Evolutionary conservation across 768 basidiomycete genomes (phyloP), one percentile per base, ranked within the genome.

Genomic region (Leccinum uliginosum): DNA sequence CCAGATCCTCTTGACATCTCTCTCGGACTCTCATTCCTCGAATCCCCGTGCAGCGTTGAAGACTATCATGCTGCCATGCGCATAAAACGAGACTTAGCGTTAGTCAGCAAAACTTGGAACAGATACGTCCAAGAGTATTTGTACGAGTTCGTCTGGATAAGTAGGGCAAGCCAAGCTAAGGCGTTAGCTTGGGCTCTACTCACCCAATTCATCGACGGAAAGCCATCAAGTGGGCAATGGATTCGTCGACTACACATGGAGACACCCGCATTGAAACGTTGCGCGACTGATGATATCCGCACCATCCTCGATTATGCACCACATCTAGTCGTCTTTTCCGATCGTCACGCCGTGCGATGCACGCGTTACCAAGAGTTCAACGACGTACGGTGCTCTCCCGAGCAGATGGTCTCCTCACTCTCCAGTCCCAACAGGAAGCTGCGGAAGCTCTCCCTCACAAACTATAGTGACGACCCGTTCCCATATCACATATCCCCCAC

Each of bases 131-230:
- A 83, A 62, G 78, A 80, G 54, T 77, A 81, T 44, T 69, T 89
- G 17, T 89, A 79, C 71, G 84, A 88, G 64, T 83, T 81, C 66
- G 78, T 89, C 35, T 89, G 88, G 88, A 83, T 90, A 62, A 76
- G 75, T 51, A 73, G 79, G 35, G 80, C 80, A 21, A 67, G 72
- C 38, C 78, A 83, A 58, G 81, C 83, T 0, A 76, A 79, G 59
- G 65, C 73, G 0, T 70, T 80, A 3, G 80, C 79, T 1, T 71
- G 69, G 61, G 76, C 75, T 6, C 65, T 80, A 8, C 72, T 75
- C n/a, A 69, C 73, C 60, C 72, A 78, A 65, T 72, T 71, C 71
- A 64, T 83, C 67, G 59, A 65, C 30, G 68, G 70, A 52, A 69
- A 73, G 40, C 61, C 65, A 0, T 63, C 68, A 0, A 74, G 73